Conservation (phyloP, 495 filamentous ascomycete genomes). For the Podospora anserina region DNA sequence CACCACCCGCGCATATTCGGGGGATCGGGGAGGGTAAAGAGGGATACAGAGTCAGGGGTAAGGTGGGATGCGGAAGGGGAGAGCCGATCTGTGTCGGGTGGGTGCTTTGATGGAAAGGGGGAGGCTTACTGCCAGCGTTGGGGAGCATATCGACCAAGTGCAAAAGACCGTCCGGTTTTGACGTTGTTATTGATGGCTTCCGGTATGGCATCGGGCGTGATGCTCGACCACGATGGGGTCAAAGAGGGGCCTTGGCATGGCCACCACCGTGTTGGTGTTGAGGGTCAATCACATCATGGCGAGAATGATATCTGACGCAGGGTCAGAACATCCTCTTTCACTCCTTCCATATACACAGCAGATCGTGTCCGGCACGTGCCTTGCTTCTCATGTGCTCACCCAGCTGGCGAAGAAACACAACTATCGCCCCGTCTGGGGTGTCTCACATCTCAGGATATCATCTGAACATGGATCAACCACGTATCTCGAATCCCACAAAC, state of each 20-base stretch:
- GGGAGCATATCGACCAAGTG: not conserved
- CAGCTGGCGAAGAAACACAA: not conserved
- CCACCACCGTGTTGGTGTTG: no score
- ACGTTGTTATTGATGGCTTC: not conserved
- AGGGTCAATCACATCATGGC: no score
- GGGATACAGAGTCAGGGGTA: not conserved
- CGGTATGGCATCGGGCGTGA: not conserved
- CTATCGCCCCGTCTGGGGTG: not conserved
- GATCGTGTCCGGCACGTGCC: not conserved
- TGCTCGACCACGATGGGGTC: no score
- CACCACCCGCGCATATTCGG: not conserved
- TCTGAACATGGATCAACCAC: not conserved
- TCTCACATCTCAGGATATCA: not conserved
- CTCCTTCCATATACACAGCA: not conserved
- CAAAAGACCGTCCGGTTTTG: not conserved
- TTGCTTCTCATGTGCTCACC: not conserved
- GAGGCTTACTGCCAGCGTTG: not conserved
- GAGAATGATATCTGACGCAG: not conserved
- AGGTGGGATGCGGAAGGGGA: not conserved
- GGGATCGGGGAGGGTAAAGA: no score
- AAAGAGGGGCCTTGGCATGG: no score
- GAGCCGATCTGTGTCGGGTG: not conserved
- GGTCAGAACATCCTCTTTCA: not conserved
- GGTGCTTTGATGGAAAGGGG: not conserved
- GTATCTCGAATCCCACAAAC: not conserved